Evolutionary conservation across 306 rosid species (phyloP), one percentile per base, ranked within the genome.

Genomic region (Citrullus mucosospermus): DNA sequence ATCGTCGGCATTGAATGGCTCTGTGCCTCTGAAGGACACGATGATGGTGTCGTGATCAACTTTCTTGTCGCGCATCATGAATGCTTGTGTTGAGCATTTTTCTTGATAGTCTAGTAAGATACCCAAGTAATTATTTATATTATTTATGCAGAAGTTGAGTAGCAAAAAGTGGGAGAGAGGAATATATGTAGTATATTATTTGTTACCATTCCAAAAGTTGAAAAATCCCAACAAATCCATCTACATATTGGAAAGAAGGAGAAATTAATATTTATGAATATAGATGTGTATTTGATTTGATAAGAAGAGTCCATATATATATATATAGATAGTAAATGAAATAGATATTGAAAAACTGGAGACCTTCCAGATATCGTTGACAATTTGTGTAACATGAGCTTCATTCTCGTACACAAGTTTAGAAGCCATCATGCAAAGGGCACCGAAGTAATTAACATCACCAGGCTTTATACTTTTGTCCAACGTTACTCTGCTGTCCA

Each of bases 1-100:
- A 32, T 86, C 91, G 12, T 79, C 86, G 0, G 92, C 91, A 43
- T 89, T 83, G 59, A 92, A 94, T 10, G 92, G 92, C 34, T 55
- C 66, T 3, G 98, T 92, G 10, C 98, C 98, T 58, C 90, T 89
- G 50, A 92, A 94, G 59, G 96, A 93, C 34, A 92, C 90, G 62
- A 90, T 84, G 0, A 88, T 84, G 80, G 91, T 71, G 73, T 86
- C 84, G 17, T 93, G 86, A 53, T 92, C 66, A 0, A 73, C 69
- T 28, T 3, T 77, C 4, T 38, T 78, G 63, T 94, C 96, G 67
- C 83, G 88, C 53, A 92, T 56, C 83, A 92, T 78, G 55, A 90
- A 85, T 4, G 92, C 93, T 78, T 13, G 76, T 56, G 96, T 94
- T 30, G 97, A 82, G 66, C 44, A 57, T 2, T 8, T 73, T 73